These are phyloP conservation scores for Colletotrichum echinochloae DNA, from an alignment of 2,329 filamentous ascomycete species.

Conservation along the genomic window DNA sequence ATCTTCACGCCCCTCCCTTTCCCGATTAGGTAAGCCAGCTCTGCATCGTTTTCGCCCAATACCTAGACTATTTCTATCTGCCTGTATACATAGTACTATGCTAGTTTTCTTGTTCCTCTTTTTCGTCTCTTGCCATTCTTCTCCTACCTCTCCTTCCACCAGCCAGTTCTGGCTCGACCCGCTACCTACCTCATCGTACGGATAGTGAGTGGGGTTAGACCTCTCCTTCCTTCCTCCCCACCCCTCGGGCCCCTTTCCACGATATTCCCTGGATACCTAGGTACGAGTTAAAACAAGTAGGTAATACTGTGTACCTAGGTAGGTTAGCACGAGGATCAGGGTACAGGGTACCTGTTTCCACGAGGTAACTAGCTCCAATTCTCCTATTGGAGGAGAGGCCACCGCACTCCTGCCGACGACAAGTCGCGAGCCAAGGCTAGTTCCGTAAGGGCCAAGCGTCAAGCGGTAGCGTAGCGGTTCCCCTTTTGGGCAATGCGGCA, in stretches of 20 bases:
- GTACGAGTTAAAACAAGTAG: too few relatives aligned
- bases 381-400: too few relatives aligned
- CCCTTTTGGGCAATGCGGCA: conserved; percentile 31
- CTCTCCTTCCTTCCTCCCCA: not conserved
- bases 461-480: conserved; percentile 37
- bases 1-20: not conserved
- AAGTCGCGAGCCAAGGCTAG: conserved; percentile 17
- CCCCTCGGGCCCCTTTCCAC: not conserved
- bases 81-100: too few relatives aligned
- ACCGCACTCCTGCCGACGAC: not conserved
- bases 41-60: too few relatives aligned
- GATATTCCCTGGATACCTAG: not conserved
- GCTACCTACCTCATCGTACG: not conserved
- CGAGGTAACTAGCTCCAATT: not conserved
- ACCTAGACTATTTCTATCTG: not conserved
- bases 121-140: not conserved
- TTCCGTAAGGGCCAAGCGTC: conserved; percentile 16
- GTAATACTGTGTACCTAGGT: too few relatives aligned
- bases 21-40: not conserved
- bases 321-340: not conserved
- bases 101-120: not conserved
- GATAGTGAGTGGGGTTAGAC: conserved; percentile 5
- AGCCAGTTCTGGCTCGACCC: not conserved
- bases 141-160: too few relatives aligned
- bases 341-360: not conserved